Percentiles rank a stretch among this genome's conserved stretches.
phyloP scores from a whole-genome alignment of 2,329 filamentous ascomycete genomes.

The Albifimbria verrucaria region DNA sequence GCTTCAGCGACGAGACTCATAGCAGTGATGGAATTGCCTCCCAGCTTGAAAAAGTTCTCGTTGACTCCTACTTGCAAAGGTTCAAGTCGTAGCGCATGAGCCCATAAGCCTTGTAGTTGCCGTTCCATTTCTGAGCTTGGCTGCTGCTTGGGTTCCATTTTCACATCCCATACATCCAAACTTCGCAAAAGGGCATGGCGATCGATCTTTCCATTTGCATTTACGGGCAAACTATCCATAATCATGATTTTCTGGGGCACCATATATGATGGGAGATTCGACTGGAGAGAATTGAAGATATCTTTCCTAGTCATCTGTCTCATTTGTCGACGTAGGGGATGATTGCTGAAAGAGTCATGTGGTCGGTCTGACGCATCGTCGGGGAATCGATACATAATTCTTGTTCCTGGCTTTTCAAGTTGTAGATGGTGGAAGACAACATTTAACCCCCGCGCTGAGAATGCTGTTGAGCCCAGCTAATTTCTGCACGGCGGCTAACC shows the following conservation, averaged over 20 bases:
- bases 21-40: conserved; percentile 4
- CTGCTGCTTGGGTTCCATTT: not conserved
- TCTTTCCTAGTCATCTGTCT: conserved; percentile 3
- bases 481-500: conserved; percentile 41
- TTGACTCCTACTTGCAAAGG: not conserved
- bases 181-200: not conserved
- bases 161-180: not conserved
- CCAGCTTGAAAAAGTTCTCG: not conserved
- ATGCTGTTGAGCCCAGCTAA: conserved; percentile 36
- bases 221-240: not conserved
- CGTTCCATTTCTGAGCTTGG: not conserved
- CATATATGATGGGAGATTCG: conserved; percentile 1
- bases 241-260: not conserved
- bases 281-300: not conserved
- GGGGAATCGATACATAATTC: conserved; percentile 10
- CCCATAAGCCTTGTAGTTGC: not conserved
- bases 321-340: conserved; percentile 11
- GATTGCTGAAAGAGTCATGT: conserved; percentile 7
- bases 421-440: conserved; percentile 14
- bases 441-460: conserved; percentile 14
- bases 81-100: not conserved
- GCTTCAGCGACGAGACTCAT: conserved; percentile 7
- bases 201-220: not conserved
- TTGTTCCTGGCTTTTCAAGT: conserved; percentile 7
- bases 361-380: conserved; percentile 1